Evolutionary conservation across 495 filamentous ascomycete genomes (phyloP).

Genomic region (Penicillium simplicissimum): DNA sequence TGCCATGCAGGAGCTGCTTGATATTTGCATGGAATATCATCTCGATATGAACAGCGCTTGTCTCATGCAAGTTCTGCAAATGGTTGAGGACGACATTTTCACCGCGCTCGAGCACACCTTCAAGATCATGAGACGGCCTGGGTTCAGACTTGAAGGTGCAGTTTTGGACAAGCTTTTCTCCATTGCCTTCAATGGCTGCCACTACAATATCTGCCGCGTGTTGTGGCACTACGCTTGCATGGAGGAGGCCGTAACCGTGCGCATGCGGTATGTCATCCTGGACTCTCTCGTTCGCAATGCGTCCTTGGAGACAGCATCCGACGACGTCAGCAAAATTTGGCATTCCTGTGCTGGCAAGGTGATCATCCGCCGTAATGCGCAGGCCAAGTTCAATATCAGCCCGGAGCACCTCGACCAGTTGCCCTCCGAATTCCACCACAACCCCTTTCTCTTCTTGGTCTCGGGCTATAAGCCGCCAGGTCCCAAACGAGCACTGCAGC

Average conservation of each 20-base stretch:
- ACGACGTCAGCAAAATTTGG: slow-evolving; percentile 26
- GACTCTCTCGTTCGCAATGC: slow-evolving; percentile 31
- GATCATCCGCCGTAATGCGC: slow-evolving; percentile 38
- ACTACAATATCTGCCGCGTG: slow-evolving; percentile 48
- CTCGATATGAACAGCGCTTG: slow-evolving; percentile 23
- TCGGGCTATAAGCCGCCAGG: slow-evolving; percentile 19
- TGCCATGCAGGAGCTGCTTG: slow-evolving; percentile 29
- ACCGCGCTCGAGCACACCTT: slow-evolving; percentile 26
- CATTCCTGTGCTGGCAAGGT: slow-evolving; percentile 37
- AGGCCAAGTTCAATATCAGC: slow-evolving; percentile 14
- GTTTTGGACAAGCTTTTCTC: slow-evolving; percentile 41
- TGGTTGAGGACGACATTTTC: slow-evolving; percentile 27
- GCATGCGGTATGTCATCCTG: slow-evolving; percentile 37
- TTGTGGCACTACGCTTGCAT: slow-evolving; percentile 53
- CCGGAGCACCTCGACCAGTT: slow-evolving; percentile 16
- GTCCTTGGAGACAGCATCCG: slow-evolving; percentile 1
- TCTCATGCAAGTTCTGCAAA: slow-evolving; percentile 23
- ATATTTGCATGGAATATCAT: slow-evolving; percentile 29
- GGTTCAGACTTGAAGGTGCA: slow-evolving; percentile 10
- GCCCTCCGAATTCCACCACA: slow-evolving; percentile 33
- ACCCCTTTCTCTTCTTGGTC: slow-evolving; percentile 32
- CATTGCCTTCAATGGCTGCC: slow-evolving; percentile 36
- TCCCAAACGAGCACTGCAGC: slow-evolving; percentile 28
- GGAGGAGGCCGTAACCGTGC: slow-evolving; percentile 30
- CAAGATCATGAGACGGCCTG: slow-evolving; percentile 17